Base-by-base conservation (phyloP, 495 filamentous ascomycete genomes). In the Thermothielavioides terrestris region DNA sequence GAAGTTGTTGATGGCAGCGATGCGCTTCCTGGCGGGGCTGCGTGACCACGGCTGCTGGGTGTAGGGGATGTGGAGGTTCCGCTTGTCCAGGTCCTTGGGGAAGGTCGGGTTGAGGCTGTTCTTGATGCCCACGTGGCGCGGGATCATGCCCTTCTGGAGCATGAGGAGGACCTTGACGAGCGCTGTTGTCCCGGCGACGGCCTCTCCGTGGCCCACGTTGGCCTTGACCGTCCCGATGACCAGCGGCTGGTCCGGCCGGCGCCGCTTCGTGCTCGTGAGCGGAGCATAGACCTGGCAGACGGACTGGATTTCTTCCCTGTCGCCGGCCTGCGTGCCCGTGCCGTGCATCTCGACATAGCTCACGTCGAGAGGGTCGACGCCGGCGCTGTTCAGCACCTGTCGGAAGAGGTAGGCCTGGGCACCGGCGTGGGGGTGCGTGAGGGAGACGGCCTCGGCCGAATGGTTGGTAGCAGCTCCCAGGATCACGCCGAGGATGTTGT, bases 331-430 rank as follows among this genome's bases (percentile, higher is more conserved):
- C 0, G 88, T 91, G 10, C 88, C 88, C 1, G 88, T 92, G 14
- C 88, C 88, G 61, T 94, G 88, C 79, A 89, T 88, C 61, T 94
- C 88, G 12, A 92, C 79, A 53, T 90, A 91, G 66, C 81, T 81
- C 17, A 91, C 68, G 42, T 89, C 82, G 46, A 79, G 77, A 2
- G 88, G 83, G 46, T 87, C 78, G 6, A 86, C 72, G 35, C 83
- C 77, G 6, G 84, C 82, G 27, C 83, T 72, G 37, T 81, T 75
- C n/a, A 90, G 69, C 28, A 91, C 74, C 17, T 78, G 70, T 10
- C 74, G 68, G 50, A 83, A 89, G 11, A 91, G 72, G 11, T 76
- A 64, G 4, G 82, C 76, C 60, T 94, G 88, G 0, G 84, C 81
- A 2, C 77, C 79, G 1, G 76, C 80, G 61, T 86, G 83, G 14